A percentile compares a stretch with the other conserved stretches of the same genome.
Conservation (phyloP, 169 alveolate genomes). For the Plasmodium sp. region DNA sequence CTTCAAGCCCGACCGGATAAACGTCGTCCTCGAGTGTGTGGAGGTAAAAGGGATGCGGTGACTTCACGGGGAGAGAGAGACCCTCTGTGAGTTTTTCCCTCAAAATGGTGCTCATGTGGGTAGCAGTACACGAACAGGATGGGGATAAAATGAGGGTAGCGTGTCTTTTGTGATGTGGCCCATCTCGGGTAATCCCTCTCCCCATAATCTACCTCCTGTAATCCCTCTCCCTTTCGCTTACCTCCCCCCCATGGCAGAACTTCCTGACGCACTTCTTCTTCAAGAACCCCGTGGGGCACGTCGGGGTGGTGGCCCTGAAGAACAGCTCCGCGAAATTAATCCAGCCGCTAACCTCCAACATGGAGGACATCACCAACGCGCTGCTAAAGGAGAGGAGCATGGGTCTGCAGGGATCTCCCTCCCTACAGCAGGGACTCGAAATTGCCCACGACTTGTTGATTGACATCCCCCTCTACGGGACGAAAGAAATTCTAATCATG, state of each 20-base stretch:
- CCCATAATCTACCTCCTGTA: too few species aligned
- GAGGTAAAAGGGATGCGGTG: conserved; percentile 52
- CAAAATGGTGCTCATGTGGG: not conserved
- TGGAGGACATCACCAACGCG: conserved; percentile 76
- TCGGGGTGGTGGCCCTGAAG: conserved; percentile 80
- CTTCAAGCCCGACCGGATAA: conserved; percentile 84
- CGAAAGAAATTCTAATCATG: conserved; percentile 80
- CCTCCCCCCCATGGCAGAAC: conserved; percentile 37
- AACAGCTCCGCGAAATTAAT: conserved; percentile 80
- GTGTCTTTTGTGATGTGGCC: not conserved
- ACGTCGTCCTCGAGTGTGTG: conserved; percentile 81
- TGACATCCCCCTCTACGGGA: conserved; percentile 82
- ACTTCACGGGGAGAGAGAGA: not conserved
- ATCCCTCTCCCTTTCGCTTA: too few species aligned
- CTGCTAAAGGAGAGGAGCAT: conserved; percentile 65
- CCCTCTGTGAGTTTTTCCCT: not conserved
- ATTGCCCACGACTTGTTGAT: conserved; percentile 78
- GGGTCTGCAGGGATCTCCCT: conserved; percentile 84
- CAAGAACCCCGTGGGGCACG: conserved; percentile 84
- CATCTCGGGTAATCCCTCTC: not conserved
- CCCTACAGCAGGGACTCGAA: conserved; percentile 85
- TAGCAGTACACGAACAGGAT: not conserved
- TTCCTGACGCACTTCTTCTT: conserved; percentile 77
- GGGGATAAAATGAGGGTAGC: not conserved
- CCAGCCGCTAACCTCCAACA: conserved; percentile 79